phyloP scores from a whole-genome alignment of 345 rosid species.

The Gossypium rotundifolium region DNA sequence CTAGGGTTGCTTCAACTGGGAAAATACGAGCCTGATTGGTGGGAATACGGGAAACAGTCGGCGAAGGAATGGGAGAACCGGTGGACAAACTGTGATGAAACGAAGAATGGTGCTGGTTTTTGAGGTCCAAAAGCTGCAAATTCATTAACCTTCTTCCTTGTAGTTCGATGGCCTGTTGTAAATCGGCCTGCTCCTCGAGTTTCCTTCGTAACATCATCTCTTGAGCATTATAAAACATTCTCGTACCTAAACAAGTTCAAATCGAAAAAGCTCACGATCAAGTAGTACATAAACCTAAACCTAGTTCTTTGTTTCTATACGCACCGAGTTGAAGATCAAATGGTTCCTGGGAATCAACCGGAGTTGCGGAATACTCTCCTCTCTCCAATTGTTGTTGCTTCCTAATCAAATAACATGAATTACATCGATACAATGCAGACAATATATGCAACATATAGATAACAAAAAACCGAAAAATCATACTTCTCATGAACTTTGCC shows the following conservation, averaged over 20 bases:
- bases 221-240: constrained; percentile 44
- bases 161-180: constrained; percentile 63
- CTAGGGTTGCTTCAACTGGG: constrained; percentile 20
- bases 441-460: background rate
- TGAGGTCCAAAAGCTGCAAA: constrained; percentile 47
- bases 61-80: constrained; percentile 40
- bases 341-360: constrained; percentile 42
- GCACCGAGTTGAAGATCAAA: constrained; percentile 52
- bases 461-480: background rate
- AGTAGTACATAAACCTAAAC: background rate
- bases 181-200: constrained; percentile 67
- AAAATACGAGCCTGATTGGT: constrained; percentile 23
- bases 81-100: constrained; percentile 31
- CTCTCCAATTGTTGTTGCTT: constrained; percentile 54
- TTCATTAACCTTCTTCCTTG: constrained; percentile 52
- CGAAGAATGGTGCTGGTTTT: constrained; percentile 32
- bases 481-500: constrained; percentile 64
- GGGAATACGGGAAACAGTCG: constrained; percentile 27
- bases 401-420: constrained; percentile 26
- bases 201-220: constrained; percentile 57
- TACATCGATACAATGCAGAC: background rate
- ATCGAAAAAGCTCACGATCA: background rate
- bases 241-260: constrained; percentile 27
- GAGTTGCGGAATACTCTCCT: constrained; percentile 41
- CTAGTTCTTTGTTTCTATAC: background rate